These are phyloP conservation scores for Miscanthus lutarioriparius DNA, from an alignment of 176 grass and related monocot genomes.

Conservation along the genomic window DNA sequence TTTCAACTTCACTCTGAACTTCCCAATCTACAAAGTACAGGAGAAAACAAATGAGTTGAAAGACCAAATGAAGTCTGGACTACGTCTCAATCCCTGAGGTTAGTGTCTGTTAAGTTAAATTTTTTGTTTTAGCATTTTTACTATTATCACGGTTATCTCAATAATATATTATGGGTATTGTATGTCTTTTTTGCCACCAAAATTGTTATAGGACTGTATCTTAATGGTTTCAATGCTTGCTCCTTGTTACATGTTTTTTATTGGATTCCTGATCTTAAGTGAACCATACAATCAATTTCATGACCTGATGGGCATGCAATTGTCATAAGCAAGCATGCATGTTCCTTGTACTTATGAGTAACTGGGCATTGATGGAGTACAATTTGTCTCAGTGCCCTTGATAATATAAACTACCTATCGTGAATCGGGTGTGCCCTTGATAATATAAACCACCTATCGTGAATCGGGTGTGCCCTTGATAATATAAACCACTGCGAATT, in stretches of 20 bases:
- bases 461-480: not conserved
- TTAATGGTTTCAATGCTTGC: slow-evolving; percentile 17
- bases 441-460: not conserved
- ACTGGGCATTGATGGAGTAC: not conserved
- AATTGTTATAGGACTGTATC: not conserved
- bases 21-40: slow-evolving; percentile 72
- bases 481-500: not conserved
- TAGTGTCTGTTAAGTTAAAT: slow-evolving; percentile 2
- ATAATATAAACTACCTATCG: not conserved
- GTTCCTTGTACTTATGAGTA: not conserved
- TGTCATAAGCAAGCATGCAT: not conserved
- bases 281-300: not conserved
- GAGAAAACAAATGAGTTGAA: slow-evolving; percentile 65
- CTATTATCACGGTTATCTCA: not conserved
- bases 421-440: not conserved
- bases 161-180: slow-evolving; percentile 14
- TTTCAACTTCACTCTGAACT: slow-evolving; percentile 92
- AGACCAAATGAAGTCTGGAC: slow-evolving; percentile 79
- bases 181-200: not conserved
- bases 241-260: slow-evolving; percentile 20
- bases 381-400: not conserved
- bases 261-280: not conserved
- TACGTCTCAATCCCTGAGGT: slow-evolving; percentile 84
- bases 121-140: not conserved
- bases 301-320: not conserved